Base-by-base conservation (phyloP, 768 basidiomycete genomes). In the Hypholoma sublateritium region DNA sequence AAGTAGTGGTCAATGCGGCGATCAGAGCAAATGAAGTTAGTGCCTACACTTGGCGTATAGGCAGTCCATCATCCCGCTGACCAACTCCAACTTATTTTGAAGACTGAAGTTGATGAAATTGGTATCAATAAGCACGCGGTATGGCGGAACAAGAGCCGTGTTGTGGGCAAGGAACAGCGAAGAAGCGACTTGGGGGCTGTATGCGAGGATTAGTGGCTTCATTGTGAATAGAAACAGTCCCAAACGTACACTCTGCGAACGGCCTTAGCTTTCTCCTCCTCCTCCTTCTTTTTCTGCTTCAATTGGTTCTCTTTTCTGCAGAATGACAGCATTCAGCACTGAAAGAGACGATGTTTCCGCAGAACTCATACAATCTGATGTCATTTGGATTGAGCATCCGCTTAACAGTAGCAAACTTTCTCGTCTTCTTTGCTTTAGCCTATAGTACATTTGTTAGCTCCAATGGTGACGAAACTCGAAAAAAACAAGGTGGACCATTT, bases 21-120 rank as follows among this genome's bases (percentile, higher is more conserved):
- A 46, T 32, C 8, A n/a, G 19, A 43, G 45, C 37, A 2, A 53
- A 52, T 34, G 11, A 42, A 19, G 35, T 14, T 22, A 22, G 41
- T 11, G 44, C 71, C 43, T 62, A 96, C 96, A 98, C 77, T 99
- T 98, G 12, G 97, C 97, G 72, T 93, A 97, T 14, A 98, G 78
- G 67, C 94, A 96, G 68, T 99, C 97, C 97, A 99, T 98, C 97
- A 99, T 98, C n/a, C 92, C 95, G 65, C 88, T 86, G 19, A 98
- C 80, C 53, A 98, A 81, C 71, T 99, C 97, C 62, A 99, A 76
- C 72, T 98, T 97, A 73, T 98, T 99, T 76, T 99, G 97, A 48
- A 99, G 80, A 62, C 89, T 93, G 70, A 98, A 96, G 70, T 98
- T 98, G 80, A 99, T 99, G 65, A 99, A 98, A 71, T 99, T 99